Evolutionary conservation across 768 basidiomycete genomes (phyloP).

Genomic region (Kwoniella sp.): DNA sequence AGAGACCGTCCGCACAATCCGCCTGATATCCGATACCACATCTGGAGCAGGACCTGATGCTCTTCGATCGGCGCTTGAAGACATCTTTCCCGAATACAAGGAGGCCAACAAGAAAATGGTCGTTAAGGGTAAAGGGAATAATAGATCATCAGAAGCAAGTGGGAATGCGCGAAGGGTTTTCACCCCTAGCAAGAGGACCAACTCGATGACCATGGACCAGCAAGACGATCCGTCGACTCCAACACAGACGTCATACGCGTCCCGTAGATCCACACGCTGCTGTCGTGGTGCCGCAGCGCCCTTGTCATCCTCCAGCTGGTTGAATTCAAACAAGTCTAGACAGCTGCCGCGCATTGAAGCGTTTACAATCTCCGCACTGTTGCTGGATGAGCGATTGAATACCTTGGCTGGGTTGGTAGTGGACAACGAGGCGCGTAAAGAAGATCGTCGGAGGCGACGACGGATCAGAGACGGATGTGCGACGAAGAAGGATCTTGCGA

Average conservation of each 20-base stretch:
- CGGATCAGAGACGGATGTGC: slow-evolving; percentile 36
- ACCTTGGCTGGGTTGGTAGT: slow-evolving; percentile 38
- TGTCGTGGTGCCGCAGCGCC: neutral
- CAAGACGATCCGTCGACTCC: slow-evolving; percentile 5
- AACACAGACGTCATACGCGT: slow-evolving; percentile 1
- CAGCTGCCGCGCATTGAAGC: slow-evolving; percentile 1
- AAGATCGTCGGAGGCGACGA: slow-evolving; percentile 33
- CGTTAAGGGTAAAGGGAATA: neutral
- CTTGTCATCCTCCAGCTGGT: neutral
- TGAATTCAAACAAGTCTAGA: neutral
- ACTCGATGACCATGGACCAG: neutral
- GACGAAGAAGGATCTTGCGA: slow-evolving; percentile 25
- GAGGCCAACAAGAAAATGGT: neutral
- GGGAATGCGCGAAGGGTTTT: slow-evolving; percentile 4
- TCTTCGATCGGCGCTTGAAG: slow-evolving; percentile 11
- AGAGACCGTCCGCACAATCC: slow-evolving; percentile 19
- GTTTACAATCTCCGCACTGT: slow-evolving; percentile 31
- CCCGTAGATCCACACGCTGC: neutral
- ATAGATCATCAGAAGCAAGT: neutral
- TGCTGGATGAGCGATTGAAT: slow-evolving; percentile 27
- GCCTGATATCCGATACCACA: neutral
- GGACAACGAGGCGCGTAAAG: slow-evolving; percentile 28
- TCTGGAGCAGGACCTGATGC: neutral
- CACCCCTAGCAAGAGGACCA: slow-evolving; percentile 6
- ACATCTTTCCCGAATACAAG: slow-evolving; percentile 16